Evolutionary conservation across 441 rosid species (phyloP).

Genomic region (Viola pubescens): DNA sequence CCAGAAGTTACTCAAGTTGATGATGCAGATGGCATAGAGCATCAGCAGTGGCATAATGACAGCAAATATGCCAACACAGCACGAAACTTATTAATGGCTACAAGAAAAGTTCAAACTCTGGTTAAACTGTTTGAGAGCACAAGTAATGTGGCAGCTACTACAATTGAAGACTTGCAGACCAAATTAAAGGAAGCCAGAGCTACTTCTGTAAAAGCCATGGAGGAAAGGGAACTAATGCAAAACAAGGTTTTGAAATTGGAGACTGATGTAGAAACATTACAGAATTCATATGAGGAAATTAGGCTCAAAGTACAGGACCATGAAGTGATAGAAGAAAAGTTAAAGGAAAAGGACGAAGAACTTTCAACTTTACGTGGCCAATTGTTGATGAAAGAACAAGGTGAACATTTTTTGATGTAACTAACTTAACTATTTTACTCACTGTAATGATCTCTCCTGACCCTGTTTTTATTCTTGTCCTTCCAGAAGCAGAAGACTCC

Average conservation of each 20-base stretch:
- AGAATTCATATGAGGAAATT: constrained; percentile 44
- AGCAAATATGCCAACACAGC: constrained; percentile 32
- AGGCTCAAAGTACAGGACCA: constrained; percentile 38
- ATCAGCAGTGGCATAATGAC: constrained; percentile 25
- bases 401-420: constrained; percentile 16
- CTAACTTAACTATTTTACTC: constrained; percentile 15
- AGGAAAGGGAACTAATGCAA: constrained; percentile 51
- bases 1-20: constrained; percentile 28
- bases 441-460: constrained; percentile 5
- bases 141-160: constrained; percentile 41
- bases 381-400: constrained; percentile 38
- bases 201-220: constrained; percentile 33
- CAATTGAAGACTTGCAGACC: constrained; percentile 53
- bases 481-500: constrained; percentile 47
- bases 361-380: constrained; percentile 29
- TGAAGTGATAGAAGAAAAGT: constrained; percentile 39
- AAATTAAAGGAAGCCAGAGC: constrained; percentile 36
- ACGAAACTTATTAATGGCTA: constrained; percentile 41
- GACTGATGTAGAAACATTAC: constrained; percentile 40
- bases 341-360: constrained; percentile 56
- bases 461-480: constrained; percentile 13
- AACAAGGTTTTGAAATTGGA: constrained; percentile 48
- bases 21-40: constrained; percentile 30
- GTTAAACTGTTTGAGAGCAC: constrained; percentile 47
- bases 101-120: constrained; percentile 32